Conservation (phyloP, 2,329 filamentous ascomycete genomes). For the Periglandula ipomoeae region DNA sequence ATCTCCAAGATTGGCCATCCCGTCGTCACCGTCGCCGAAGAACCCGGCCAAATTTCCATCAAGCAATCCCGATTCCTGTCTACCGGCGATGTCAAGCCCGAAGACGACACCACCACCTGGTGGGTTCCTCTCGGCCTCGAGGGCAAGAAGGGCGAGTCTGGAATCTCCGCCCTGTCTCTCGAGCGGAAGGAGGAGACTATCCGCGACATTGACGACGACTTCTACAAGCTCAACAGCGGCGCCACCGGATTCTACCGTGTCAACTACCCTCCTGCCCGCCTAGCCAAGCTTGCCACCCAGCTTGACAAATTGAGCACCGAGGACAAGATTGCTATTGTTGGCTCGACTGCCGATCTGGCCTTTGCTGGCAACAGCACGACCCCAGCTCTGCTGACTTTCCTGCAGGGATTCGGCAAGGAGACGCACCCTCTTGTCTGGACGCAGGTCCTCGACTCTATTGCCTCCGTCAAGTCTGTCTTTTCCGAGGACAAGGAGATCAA, state of each 20-base stretch:
- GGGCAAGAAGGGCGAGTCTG: constrained; percentile 57
- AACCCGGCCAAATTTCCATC: constrained; percentile 70
- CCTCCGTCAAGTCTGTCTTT: constrained; percentile 76
- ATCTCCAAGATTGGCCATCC: constrained; percentile 94
- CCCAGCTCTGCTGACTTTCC: constrained; percentile 68
- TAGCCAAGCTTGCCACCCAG: constrained; percentile 70
- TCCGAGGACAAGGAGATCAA: constrained; percentile 63
- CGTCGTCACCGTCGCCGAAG: constrained; percentile 76
- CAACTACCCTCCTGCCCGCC: constrained; percentile 79
- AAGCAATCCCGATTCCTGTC: constrained; percentile 86
- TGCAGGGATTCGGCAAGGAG: constrained; percentile 77
- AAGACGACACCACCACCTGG: constrained; percentile 89
- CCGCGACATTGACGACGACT: constrained; percentile 62
- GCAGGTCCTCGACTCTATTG: constrained; percentile 70
- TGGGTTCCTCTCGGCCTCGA: constrained; percentile 88
- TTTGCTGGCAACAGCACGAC: constrained; percentile 80
- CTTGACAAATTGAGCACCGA: constrained; percentile 68
- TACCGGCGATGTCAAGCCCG: constrained; percentile 80
- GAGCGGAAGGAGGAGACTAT: constrained; percentile 71
- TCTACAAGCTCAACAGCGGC: constrained; percentile 90
- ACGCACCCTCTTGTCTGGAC: constrained; percentile 82
- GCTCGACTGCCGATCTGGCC: constrained; percentile 81
- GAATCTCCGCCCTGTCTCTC: constrained; percentile 57
- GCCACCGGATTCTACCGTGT: constrained; percentile 86
- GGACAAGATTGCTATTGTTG: constrained; percentile 89